Evolutionary conservation across 169 alveolate genomes (phyloP).

Genomic region (Cryptosporidium andersoni): DNA sequence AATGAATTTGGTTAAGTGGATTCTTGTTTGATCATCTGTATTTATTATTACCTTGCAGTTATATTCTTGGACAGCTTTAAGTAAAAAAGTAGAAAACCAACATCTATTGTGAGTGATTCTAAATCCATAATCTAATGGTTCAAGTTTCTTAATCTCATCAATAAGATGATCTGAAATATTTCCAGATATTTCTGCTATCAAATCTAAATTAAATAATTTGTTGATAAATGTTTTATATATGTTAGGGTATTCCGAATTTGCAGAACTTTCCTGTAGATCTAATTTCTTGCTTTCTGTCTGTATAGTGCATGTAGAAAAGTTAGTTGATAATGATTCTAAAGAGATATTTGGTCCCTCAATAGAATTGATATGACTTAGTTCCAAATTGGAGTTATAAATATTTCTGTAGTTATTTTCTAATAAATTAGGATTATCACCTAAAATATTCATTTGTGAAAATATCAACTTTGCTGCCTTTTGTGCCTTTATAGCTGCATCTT

Average conservation of each 20-base stretch:
- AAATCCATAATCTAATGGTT: constrained; percentile 4
- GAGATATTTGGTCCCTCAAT: background rate
- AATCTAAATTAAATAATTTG: background rate
- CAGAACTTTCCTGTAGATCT: background rate
- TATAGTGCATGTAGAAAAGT: constrained; percentile 15
- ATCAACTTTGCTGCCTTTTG: constrained; percentile 54
- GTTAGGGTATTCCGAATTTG: background rate
- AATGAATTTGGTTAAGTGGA: background rate
- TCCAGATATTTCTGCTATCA: background rate
- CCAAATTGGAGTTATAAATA: background rate
- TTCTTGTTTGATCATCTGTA: constrained; percentile 1
- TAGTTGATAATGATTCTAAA: constrained; percentile 55
- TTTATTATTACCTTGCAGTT: constrained; percentile 3
- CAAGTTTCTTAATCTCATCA: background rate
- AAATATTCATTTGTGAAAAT: constrained; percentile 30
- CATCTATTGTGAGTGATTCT: constrained; percentile 15
- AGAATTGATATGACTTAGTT: background rate
- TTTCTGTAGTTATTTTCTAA: background rate
- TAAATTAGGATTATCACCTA: background rate
- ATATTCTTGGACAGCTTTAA: background rate
- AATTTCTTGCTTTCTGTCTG: background rate
- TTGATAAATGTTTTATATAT: background rate
- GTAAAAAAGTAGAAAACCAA: constrained; percentile 12
- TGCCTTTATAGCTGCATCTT: constrained; percentile 59
- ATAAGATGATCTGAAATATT: background rate